Evolutionary conservation across 352 stramenopile species (phyloP).

Genomic region (Phytophthora vignae): DNA sequence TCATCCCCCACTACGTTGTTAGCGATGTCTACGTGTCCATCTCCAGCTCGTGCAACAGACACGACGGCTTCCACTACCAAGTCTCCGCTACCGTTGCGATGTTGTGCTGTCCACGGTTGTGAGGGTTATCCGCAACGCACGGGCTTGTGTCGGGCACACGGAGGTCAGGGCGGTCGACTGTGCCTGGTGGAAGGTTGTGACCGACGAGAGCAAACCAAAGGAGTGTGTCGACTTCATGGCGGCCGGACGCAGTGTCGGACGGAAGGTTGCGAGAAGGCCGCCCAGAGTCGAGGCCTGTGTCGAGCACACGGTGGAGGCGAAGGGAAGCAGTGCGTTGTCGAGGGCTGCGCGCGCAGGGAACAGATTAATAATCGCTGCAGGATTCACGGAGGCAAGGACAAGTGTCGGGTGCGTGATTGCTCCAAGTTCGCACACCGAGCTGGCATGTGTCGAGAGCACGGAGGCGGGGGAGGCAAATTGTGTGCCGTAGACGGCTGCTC

Average conservation of each 20-base stretch:
- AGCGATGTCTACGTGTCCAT: not conserved
- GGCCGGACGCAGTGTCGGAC: constrained; percentile 39
- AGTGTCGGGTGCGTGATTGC: constrained; percentile 48
- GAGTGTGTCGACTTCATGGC: constrained; percentile 24
- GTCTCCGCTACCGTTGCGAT: constrained; percentile 4
- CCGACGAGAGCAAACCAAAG: constrained; percentile 21
- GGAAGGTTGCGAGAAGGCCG: constrained; percentile 53
- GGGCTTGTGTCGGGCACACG: constrained; percentile 23
- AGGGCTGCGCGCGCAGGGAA: constrained; percentile 21
- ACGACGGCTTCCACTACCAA: not conserved
- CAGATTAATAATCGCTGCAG: constrained; percentile 57
- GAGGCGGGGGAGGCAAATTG: constrained; percentile 51
- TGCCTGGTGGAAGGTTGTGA: constrained; percentile 23
- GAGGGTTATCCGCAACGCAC: constrained; percentile 22
- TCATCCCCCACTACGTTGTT: not conserved
- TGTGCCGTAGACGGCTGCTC: constrained; percentile 59
- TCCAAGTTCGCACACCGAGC: constrained; percentile 21
- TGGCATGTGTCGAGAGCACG: constrained; percentile 59
- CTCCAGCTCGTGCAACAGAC: not conserved
- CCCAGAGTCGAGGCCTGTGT: constrained; percentile 60
- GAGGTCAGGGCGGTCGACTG: constrained; percentile 18
- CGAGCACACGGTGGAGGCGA: constrained; percentile 58
- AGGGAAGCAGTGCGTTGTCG: constrained; percentile 29
- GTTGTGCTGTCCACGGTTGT: constrained; percentile 19
- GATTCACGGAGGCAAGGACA: constrained; percentile 65